Evolutionary conservation across 108 stramenopile genomes (phyloP).

Genomic region (Parietichytrium sp.): DNA sequence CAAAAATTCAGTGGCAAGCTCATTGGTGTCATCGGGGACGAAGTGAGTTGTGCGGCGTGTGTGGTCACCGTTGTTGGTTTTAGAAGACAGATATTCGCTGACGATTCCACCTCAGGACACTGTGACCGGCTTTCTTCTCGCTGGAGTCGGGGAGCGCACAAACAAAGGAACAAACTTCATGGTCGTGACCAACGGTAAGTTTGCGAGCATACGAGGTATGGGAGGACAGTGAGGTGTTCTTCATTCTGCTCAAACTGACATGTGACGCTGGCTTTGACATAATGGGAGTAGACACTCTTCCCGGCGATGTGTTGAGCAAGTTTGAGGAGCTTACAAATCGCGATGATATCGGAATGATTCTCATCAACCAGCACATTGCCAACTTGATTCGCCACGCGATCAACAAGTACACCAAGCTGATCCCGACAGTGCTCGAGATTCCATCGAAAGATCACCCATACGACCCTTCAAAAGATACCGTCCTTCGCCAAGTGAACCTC

Average conservation of each 20-base stretch:
- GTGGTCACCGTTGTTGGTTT: not conserved
- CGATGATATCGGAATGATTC: conserved; percentile 90
- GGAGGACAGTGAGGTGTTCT: not conserved
- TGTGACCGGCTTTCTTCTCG: conserved; percentile 93
- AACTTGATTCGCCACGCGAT: conserved; percentile 92
- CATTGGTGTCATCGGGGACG: conserved; percentile 60
- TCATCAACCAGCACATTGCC: conserved; percentile 96
- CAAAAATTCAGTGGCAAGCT: conserved; percentile 50
- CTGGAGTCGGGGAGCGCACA: conserved; percentile 92
- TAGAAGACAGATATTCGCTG: not conserved
- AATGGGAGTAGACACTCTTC: conserved; percentile 48
- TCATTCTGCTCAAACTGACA: not conserved
- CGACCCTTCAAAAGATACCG: conserved; percentile 95
- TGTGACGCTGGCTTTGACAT: not conserved
- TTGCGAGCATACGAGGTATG: not conserved
- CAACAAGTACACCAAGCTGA: conserved; percentile 87
- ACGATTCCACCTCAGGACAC: conserved; percentile 73
- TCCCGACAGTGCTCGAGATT: conserved; percentile 96
- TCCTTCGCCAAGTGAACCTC: conserved; percentile 97
- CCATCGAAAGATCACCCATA: conserved; percentile 90
- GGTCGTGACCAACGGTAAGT: conserved; percentile 70
- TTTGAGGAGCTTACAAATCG: conserved; percentile 76
- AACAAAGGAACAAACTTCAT: conserved; percentile 90
- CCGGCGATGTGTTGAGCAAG: conserved; percentile 23
- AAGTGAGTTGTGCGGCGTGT: conserved; percentile 38